Conservation (phyloP, 768 basidiomycete species). For the Neoboletus brunneissimus region DNA sequence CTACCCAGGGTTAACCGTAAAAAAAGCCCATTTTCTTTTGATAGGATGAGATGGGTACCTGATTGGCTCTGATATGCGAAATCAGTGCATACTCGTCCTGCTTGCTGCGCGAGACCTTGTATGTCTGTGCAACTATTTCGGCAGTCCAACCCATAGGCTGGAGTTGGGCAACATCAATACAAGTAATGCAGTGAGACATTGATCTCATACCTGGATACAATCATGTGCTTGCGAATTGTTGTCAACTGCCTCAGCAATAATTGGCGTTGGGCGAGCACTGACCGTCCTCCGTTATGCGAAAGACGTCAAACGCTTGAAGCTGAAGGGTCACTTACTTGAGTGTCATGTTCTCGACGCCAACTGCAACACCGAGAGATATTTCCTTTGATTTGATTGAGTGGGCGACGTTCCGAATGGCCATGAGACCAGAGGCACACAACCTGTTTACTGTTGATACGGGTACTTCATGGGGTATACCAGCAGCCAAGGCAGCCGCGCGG, state of each 20-base stretch:
- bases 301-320: neutral
- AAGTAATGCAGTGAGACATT: neutral
- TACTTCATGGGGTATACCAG: conserved; percentile 82
- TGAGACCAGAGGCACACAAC: conserved; percentile 90
- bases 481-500: conserved; percentile 81
- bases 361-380: conserved; percentile 81
- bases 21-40: neutral
- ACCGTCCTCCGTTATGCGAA: neutral
- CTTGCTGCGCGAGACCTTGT: conserved; percentile 70
- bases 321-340: conserved; percentile 50
- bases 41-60: conserved; percentile 37
- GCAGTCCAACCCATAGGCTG: conserved; percentile 97
- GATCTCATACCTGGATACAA: conserved; percentile 54
- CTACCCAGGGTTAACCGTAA: conserved; percentile 29
- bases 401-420: conserved; percentile 89
- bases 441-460: conserved; percentile 92
- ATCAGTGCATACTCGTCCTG: conserved; percentile 91
- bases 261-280: conserved; percentile 75
- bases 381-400: conserved; percentile 83
- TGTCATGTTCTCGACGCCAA: conserved; percentile 82
- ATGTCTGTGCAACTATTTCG: conserved; percentile 82
- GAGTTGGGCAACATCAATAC: neutral
- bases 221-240: conserved; percentile 65
- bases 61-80: conserved; percentile 77
- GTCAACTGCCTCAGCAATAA: conserved; percentile 56